Conservation (phyloP, 2,329 filamentous ascomycete genomes). For the Alternaria triticimaculans region DNA sequence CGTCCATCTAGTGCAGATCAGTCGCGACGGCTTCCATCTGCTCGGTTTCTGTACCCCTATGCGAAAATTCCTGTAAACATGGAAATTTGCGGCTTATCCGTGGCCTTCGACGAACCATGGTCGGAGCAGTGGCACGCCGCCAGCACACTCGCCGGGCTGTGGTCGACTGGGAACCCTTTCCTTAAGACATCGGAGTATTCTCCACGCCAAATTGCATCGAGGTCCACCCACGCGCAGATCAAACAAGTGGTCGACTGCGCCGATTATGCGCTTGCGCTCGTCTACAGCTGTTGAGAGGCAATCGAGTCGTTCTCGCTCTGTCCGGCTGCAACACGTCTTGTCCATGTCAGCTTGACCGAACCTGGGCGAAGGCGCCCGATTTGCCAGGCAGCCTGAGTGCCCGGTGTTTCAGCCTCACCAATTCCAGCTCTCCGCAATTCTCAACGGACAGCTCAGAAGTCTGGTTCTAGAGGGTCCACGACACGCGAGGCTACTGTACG, state of each 20-base stretch:
- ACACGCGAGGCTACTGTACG: constrained; percentile 5
- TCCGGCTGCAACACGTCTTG: constrained; percentile 2
- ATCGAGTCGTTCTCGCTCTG: constrained; percentile 8
- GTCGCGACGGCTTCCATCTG: not conserved
- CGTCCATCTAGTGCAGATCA: not conserved
- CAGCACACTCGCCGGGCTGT: not conserved
- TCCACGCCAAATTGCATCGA: constrained; percentile 7
- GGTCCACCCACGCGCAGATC: constrained; percentile 30
- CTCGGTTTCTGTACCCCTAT: not conserved
- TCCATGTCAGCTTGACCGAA: not conserved
- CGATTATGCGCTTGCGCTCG: constrained; percentile 4
- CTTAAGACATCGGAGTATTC: constrained; percentile 12
- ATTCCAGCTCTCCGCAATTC: constrained; percentile 15
- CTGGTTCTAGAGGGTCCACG: constrained; percentile 4
- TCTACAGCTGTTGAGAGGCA: constrained; percentile 6
- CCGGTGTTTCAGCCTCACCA: constrained; percentile 30
- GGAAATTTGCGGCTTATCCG: not conserved
- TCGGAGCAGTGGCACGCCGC: not conserved
- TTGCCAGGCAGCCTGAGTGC: constrained; percentile 11
- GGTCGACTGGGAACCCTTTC: constrained; percentile 10
- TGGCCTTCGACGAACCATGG: not conserved
- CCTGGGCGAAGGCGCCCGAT: constrained; percentile 21
- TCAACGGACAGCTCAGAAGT: constrained; percentile 6
- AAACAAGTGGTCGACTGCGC: constrained; percentile 9
- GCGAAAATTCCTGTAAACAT: not conserved